A percentile compares a stretch with the other conserved stretches of the same genome.
phyloP scores from a whole-genome alignment of 495 filamentous ascomycete species.

The Pyronema domesticum region DNA sequence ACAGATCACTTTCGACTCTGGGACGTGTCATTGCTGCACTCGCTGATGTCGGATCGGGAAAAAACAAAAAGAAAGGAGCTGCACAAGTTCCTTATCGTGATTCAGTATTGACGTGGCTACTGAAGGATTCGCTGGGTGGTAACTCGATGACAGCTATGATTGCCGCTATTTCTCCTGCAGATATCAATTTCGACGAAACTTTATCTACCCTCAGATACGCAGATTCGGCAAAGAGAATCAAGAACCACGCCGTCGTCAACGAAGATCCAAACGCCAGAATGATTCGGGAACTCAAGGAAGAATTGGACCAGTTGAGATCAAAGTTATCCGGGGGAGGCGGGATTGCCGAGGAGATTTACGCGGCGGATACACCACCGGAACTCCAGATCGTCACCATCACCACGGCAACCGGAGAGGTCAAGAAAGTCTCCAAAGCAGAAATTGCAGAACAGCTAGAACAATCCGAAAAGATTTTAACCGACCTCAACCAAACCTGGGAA shows the following conservation, averaged over 20 bases:
- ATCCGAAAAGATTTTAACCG: slow-evolving; percentile 76
- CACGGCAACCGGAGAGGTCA: slow-evolving; percentile 64
- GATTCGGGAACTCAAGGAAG: slow-evolving; percentile 96
- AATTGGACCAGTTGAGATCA: slow-evolving; percentile 66
- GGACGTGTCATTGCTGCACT: slow-evolving; percentile 96
- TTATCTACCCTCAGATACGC: slow-evolving; percentile 90
- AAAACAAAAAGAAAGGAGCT: slow-evolving; percentile 53
- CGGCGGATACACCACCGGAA: slow-evolving; percentile 78
- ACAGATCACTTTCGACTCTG: slow-evolving; percentile 85
- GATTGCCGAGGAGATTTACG: slow-evolving; percentile 60
- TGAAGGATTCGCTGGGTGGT: slow-evolving; percentile 93
- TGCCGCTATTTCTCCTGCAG: slow-evolving; percentile 90
- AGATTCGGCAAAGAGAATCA: slow-evolving; percentile 95
- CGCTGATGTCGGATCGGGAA: slow-evolving; percentile 73
- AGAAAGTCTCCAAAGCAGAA: slow-evolving; percentile 94
- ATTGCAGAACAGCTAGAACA: slow-evolving; percentile 81
- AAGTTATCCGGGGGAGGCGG: slow-evolving; percentile 58
- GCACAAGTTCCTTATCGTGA: slow-evolving; percentile 93
- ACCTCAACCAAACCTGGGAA: slow-evolving; percentile 98
- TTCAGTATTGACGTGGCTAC: slow-evolving; percentile 85
- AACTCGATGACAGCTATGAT: slow-evolving; percentile 99
- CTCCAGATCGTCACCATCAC: slow-evolving; percentile 93
- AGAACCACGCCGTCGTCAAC: slow-evolving; percentile 99
- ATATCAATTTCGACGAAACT: slow-evolving; percentile 99
- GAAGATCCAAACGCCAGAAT: slow-evolving; percentile 97